Evolutionary conservation across 202 grass and related monocot species (phyloP), one percentile per base, ranked within the genome.

Genomic region (Zizania palustris): DNA sequence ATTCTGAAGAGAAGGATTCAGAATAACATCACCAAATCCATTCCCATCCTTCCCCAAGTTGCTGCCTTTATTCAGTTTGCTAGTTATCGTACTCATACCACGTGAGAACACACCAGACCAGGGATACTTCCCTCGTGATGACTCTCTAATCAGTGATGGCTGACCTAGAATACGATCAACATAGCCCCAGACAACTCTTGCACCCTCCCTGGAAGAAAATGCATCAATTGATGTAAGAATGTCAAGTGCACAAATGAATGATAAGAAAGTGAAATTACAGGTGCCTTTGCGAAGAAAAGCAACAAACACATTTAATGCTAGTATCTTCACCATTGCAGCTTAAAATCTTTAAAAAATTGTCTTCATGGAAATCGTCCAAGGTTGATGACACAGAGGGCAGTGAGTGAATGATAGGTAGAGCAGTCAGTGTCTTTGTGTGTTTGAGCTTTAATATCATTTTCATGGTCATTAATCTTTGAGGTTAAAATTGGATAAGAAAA

Each of bases 101-200:
- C 89, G 95, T 63, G 87, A 81, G 39, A 86, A 82, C 45, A 84
- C 67, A 71, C 87, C 89, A 15, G 95, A 98, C 91, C 91, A 98
- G 46, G 95, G 91, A 69, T 98, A 98, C 45, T 81, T 98, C 68
- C 89, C 91, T 78, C 87, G 85, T 56, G 95, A 98, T 69, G 95
- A 95, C 87, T 98, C 95, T 69, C 95, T 98, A 75, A 98, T 92
- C 36, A 98, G 89, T 57, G 89, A 98, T 83, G 95, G 95, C 68
- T 98, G 95, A 41, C 95, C 95, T 61, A 98, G 80, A 87, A 98
- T 94, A 53, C 95, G 95, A 85, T 98, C 95, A 66, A 95, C 91
- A 75, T 98, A 98, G 65, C 91, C 95, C 95, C 95, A 98, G 61
- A 95, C 54, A 69, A 98, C 95, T 88, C 80, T 98, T 54, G 95